These are phyloP conservation scores for Candida sp. DNA, from an alignment of 1,139 yeast species.

Conservation along the genomic window DNA sequence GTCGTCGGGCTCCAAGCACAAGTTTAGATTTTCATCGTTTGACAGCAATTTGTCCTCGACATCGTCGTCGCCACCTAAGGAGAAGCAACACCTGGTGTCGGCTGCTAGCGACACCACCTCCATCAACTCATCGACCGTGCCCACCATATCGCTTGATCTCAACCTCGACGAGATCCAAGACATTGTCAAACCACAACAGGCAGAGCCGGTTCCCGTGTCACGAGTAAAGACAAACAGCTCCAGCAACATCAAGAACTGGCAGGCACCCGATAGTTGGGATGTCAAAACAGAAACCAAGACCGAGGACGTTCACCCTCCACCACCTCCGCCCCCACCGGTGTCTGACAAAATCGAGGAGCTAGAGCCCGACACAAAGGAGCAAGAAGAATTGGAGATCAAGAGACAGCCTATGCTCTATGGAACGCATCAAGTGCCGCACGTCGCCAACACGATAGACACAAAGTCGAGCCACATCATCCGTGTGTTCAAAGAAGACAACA, in stretches of 20 bases:
- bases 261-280: constrained; percentile 85
- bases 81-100: neutral
- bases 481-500: constrained; percentile 78
- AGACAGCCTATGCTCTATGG: constrained; percentile 41
- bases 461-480: constrained; percentile 59
- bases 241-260: constrained; percentile 43
- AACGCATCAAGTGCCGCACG: constrained; percentile 31
- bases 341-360: neutral
- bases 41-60: constrained; percentile 4
- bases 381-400: constrained; percentile 4
- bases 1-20: constrained; percentile 27
- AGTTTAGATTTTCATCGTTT: constrained; percentile 42
- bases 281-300: constrained; percentile 40
- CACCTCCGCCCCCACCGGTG: neutral
- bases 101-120: constrained; percentile 1
- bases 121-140: neutral
- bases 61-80: constrained; percentile 1
- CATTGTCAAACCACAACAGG: constrained; percentile 39
- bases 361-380: neutral
- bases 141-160: constrained; percentile 29
- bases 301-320: constrained; percentile 4
- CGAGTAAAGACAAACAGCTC: neutral
- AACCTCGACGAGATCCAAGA: constrained; percentile 61
- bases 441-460: constrained; percentile 17
- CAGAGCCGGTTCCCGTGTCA: constrained; percentile 7